phyloP scores from a whole-genome alignment of 192 early-diverging fungal genomes.

The Podila clonocystis region DNA sequence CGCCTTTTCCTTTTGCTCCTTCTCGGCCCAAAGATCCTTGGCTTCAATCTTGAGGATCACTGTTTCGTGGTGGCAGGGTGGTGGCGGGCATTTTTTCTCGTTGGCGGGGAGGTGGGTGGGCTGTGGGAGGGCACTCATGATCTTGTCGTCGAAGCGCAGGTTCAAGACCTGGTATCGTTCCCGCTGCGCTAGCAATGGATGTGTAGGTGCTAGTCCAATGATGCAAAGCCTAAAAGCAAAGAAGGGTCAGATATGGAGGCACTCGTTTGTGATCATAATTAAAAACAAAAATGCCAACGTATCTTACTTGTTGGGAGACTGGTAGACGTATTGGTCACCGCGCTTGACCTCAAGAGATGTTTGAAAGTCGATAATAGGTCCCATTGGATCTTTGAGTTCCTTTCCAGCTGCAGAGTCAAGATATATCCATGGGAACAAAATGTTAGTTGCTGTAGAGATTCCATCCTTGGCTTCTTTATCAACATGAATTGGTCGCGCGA shows the following conservation, averaged over 20 bases:
- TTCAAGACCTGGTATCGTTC: conserved; percentile 35
- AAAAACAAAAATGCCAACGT: not conserved
- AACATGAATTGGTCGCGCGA: not conserved
- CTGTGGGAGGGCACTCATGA: conserved; percentile 19
- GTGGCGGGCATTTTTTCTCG: conserved; percentile 36
- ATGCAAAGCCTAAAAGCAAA: conserved; percentile 21
- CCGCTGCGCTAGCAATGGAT: conserved; percentile 26
- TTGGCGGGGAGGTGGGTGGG: conserved; percentile 38
- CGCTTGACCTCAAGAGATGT: conserved; percentile 28
- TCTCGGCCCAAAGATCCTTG: conserved; percentile 7
- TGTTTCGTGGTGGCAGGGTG: conserved; percentile 31
- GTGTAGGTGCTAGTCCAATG: conserved; percentile 35
- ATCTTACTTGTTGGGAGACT: conserved; percentile 45
- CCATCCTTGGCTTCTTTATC: too few species aligned
- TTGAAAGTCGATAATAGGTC: conserved; percentile 22
- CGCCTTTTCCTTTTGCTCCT: not conserved
- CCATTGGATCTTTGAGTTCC: not conserved
- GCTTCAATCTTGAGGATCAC: conserved; percentile 46
- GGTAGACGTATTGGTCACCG: conserved; percentile 43
- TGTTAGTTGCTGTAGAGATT: too few species aligned
- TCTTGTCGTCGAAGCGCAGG: conserved; percentile 27
- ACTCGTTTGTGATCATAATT: not conserved
- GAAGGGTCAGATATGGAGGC: not conserved
- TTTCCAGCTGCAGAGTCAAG: conserved; percentile 18
- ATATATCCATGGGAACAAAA: not conserved